Evolutionary conservation across 495 filamentous ascomycete genomes (phyloP).

Genomic region (Penicillium nucicola): DNA sequence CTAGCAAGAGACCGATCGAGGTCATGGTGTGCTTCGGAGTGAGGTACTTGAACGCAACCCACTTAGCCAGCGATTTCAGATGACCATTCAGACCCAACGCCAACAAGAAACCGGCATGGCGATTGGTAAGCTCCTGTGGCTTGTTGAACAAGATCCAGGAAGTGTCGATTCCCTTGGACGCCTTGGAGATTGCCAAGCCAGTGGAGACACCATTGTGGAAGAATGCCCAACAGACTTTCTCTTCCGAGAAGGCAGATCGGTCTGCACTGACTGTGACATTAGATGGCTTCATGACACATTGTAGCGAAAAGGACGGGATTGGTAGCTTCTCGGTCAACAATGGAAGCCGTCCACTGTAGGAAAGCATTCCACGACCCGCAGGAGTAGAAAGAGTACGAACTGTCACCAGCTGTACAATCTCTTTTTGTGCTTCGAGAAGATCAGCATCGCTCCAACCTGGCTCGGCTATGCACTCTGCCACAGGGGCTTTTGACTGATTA

Average conservation of each 20-base stretch:
- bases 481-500: constrained; percentile 70
- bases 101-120: constrained; percentile 90
- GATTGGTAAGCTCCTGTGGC: constrained; percentile 83
- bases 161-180: constrained; percentile 92
- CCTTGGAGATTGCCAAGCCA: constrained; percentile 82
- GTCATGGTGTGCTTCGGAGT: constrained; percentile 99
- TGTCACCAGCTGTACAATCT: constrained; percentile 77
- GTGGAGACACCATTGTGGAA: constrained; percentile 94
- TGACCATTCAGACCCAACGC: constrained; percentile 95
- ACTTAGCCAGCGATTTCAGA: constrained; percentile 87
- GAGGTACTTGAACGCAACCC: constrained; percentile 97
- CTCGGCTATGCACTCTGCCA: constrained; percentile 72
- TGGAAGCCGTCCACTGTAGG: constrained; percentile 78
- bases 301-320: constrained; percentile 81
- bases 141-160: constrained; percentile 99
- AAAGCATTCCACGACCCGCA: constrained; percentile 76
- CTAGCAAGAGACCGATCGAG: constrained; percentile 89
- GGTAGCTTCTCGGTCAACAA: constrained; percentile 86
- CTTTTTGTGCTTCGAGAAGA: constrained; percentile 90
- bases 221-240: constrained; percentile 96
- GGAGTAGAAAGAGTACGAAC: constrained; percentile 85
- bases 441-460: constrained; percentile 80
- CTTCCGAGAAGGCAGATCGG: constrained; percentile 77
- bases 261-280: constrained; percentile 89
- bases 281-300: constrained; percentile 84